Base-by-base conservation (phyloP, 805 yeast genomes). In the Yarrowia porcina region DNA sequence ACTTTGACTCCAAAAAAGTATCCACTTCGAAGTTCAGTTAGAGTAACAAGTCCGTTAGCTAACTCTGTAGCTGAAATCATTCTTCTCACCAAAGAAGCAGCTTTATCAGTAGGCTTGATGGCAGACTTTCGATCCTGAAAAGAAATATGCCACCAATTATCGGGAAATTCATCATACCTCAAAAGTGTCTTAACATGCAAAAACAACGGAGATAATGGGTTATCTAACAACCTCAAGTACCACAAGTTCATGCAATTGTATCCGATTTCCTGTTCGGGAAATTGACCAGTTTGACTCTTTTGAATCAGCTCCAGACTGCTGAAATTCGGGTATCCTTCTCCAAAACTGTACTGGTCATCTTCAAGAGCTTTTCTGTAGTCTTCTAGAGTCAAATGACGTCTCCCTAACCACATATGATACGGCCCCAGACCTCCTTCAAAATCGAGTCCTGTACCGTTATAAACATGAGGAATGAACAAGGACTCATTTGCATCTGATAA, bases 171-270 rank as follows among this genome's bases (percentile, higher is more conserved):
- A 17, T 56, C 49, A n/a, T 39, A 30, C n/a, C 23, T 18, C n/a
- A 28, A 13, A 6, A 38, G 30, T 2, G 38, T 20, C 32, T 56
- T 56, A 11, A 56, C 59, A 12, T 52, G 59, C 23, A 52, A 18
- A 25, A 52, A 52, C 12, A 52, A 8, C 8, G 59, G 59, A 12
- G 44, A 30, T 1, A 52, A 33, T 1, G 59, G 59, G 4, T 52
- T 52, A 18, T 36, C 59, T 23, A 52, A n/a, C 12, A 52, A 33
- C n/a, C 59, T 13, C 25, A 52, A 9, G 25, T 52, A 52, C 59
- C 59, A 52, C 33, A 52, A 2, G 13, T 52, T 52, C 44, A 52
- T 36, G 44, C 44, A 33, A 25, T 52, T 36, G 59, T 52, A 52
- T 1, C 39, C 59, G 11, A 52, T 49, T 15, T 49, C 57, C 32